phyloP scores from a whole-genome alignment of 2,329 filamentous ascomycete genomes.

The Blumeria hordei region DNA sequence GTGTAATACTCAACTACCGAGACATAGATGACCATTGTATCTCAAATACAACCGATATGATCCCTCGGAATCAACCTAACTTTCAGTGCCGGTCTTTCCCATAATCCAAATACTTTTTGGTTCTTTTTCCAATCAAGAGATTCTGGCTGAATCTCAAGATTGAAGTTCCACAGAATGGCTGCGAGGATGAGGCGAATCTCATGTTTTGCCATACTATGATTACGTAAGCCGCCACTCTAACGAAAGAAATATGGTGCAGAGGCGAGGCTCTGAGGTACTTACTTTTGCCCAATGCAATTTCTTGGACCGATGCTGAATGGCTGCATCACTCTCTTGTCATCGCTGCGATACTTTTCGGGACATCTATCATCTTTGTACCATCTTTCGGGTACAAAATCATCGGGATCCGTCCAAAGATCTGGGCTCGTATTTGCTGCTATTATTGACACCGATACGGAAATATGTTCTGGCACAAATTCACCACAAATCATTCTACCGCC shows the following conservation, averaged over 20 bases:
- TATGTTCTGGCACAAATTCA: constrained; percentile 4
- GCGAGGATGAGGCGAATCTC: constrained; percentile 8
- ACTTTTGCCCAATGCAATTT: constrained; percentile 7
- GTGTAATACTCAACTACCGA: too few relatives aligned
- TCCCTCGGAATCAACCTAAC: not conserved
- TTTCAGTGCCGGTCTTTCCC: constrained; percentile 3
- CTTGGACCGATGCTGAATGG: constrained; percentile 5
- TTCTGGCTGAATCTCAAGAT: constrained; percentile 4
- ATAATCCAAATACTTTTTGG: constrained; percentile 4
- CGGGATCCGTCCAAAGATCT: constrained; percentile 4
- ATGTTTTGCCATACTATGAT: constrained; percentile 3
- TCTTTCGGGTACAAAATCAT: constrained; percentile 9
- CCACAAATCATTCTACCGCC: constrained; percentile 5
- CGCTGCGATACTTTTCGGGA: constrained; percentile 2
- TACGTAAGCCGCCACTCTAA: not conserved
- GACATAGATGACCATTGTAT: too few relatives aligned
- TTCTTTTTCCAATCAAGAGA: not conserved
- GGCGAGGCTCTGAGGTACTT: not conserved
- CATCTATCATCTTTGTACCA: constrained; percentile 13
- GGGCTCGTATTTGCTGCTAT: constrained; percentile 12
- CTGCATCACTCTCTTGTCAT: constrained; percentile 5
- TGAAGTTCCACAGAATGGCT: constrained; percentile 9
- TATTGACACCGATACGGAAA: constrained; percentile 7
- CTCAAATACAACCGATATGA: not conserved
- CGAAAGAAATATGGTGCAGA: not conserved